These are phyloP conservation scores for Capsella rubella DNA, from an alignment of 441 rosid genomes.

Conservation along the genomic window DNA sequence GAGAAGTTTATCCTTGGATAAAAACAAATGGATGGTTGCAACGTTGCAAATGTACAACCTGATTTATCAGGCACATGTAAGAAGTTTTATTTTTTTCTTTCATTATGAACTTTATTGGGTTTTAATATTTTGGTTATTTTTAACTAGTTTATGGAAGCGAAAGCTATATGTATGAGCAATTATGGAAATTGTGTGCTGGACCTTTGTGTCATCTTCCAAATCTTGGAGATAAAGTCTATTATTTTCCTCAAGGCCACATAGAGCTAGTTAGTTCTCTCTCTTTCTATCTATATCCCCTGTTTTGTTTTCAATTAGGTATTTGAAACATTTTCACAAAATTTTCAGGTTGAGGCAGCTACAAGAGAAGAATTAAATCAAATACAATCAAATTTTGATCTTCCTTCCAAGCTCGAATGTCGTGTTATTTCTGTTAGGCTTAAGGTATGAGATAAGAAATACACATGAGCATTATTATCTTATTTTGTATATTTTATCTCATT, in stretches of 20 bases:
- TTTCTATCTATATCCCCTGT: not conserved
- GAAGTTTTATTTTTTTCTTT: accelerated
- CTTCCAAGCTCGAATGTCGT: not conserved
- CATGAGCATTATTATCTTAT: not conserved
- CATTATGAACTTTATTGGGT: too few species aligned
- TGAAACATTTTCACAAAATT: not conserved
- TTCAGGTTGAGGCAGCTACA: not conserved
- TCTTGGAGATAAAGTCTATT: not conserved
- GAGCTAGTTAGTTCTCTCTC: not conserved
- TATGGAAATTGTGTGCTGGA: conserved; percentile 12
- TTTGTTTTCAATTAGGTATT: not conserved
- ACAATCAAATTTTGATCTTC: not conserved
- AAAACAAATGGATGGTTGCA: not conserved
- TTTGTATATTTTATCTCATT: not conserved
- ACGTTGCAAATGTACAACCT: not conserved
- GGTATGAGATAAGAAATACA: not conserved
- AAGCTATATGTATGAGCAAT: not conserved
- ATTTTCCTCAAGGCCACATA: conserved; percentile 1
- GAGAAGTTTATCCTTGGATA: not conserved
- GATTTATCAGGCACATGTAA: not conserved
- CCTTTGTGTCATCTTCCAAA: not conserved
- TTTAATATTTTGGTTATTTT: not conserved
- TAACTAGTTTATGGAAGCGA: not conserved
- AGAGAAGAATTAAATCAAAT: not conserved
- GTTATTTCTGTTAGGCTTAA: not conserved